Percentiles rank a stretch among this genome's conserved stretches.
Evolutionary conservation across 2,329 filamentous ascomycete genomes (phyloP).

Genomic region (Ceratocystis diversiconidia): DNA sequence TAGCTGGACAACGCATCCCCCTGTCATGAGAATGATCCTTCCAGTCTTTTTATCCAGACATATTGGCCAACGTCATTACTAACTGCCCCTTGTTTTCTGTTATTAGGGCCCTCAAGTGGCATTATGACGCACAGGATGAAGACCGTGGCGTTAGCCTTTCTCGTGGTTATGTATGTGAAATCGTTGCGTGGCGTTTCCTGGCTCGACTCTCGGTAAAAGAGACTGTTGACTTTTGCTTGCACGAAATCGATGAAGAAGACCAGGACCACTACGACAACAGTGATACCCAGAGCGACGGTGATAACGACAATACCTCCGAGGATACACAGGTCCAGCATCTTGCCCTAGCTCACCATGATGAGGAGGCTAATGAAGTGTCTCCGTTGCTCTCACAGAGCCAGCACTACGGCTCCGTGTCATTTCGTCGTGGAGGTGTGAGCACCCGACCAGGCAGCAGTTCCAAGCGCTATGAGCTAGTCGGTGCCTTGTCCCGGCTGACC

Average conservation of each 20-base stretch:
- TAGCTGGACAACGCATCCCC: background rate
- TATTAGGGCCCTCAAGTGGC: conserved; percentile 55
- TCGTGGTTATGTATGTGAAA: conserved; percentile 61
- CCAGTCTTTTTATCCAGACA: background rate
- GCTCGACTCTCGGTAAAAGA: conserved; percentile 57
- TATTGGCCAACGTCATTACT: background rate
- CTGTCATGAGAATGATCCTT: conserved; percentile 13
- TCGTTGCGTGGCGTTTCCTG: conserved; percentile 67
- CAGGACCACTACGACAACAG: background rate
- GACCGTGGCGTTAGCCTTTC: conserved; percentile 52
- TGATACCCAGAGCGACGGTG: background rate
- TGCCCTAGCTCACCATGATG: conserved; percentile 22
- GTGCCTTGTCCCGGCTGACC: conserved; percentile 42
- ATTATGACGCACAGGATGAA: conserved; percentile 51
- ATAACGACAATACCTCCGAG: conserved; percentile 19
- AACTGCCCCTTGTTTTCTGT: background rate
- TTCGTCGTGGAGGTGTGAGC: conserved; percentile 20
- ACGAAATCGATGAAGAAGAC: conserved; percentile 44
- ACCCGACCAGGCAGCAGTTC: conserved; percentile 26
- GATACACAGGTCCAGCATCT: conserved; percentile 5
- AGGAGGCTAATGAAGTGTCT: conserved; percentile 36
- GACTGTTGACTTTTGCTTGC: conserved; percentile 58
- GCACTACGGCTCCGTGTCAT: conserved; percentile 20
- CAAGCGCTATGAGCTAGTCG: conserved; percentile 36
- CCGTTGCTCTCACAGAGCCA: conserved; percentile 31